A percentile compares a stretch with the other conserved stretches of the same genome.
Conservation (phyloP, 352 stramenopile species). For the Phytophthora idaei region DNA sequence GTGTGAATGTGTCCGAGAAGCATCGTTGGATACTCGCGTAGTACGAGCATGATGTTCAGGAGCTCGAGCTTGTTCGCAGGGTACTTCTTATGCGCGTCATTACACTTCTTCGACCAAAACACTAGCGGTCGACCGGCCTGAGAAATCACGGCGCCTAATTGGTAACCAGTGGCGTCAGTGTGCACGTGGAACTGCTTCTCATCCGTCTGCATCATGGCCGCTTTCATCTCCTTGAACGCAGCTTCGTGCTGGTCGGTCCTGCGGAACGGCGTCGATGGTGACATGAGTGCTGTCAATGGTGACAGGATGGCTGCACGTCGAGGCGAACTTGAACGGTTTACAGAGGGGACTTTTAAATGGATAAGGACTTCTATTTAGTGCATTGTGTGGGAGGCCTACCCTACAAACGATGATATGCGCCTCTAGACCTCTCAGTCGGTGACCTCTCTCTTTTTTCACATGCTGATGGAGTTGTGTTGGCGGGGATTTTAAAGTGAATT, state of each 20-base stretch:
- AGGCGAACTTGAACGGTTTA: background rate
- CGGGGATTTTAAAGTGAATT: too few species aligned
- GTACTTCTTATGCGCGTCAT: background rate
- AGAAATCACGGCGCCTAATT: background rate
- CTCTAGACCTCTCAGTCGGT: too few species aligned
- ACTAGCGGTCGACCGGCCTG: background rate
- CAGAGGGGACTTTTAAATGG: too few species aligned
- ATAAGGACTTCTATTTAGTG: too few species aligned
- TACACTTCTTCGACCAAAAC: constrained; percentile 6
- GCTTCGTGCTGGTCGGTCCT: background rate
- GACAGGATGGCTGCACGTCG: background rate
- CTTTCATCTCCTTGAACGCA: background rate
- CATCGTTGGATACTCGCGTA: background rate
- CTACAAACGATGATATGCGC: too few species aligned
- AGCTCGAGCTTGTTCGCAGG: constrained; percentile 2
- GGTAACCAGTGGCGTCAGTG: background rate
- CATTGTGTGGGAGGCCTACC: too few species aligned
- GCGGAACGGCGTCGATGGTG: background rate
- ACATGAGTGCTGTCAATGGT: background rate
- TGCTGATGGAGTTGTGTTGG: too few species aligned
- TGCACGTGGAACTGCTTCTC: background rate
- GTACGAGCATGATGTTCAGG: background rate
- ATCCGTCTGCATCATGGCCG: background rate
- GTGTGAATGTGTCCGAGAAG: constrained; percentile 3
- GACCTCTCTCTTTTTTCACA: too few species aligned